Percentiles rank a stretch among this genome's conserved stretches.
Conservation (phyloP, 768 basidiomycete species). For the Panaeolus cyanescens region DNA sequence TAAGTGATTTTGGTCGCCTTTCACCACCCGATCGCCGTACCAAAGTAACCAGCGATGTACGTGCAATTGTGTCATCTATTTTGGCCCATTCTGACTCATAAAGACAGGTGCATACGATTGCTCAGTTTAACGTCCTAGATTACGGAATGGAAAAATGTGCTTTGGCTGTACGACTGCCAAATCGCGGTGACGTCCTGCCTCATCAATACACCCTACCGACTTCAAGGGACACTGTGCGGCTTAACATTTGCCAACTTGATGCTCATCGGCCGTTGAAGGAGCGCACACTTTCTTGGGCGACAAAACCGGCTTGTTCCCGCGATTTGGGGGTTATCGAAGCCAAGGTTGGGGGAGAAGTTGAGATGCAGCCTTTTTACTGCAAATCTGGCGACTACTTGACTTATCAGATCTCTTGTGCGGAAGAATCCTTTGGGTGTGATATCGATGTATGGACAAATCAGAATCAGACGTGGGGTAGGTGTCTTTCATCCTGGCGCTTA, state of each 20-base stretch:
- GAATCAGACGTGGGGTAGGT: constrained; percentile 30
- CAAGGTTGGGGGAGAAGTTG: constrained; percentile 23
- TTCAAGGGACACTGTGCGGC: constrained; percentile 14
- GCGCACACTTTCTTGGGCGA: constrained; percentile 20
- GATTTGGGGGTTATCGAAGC: constrained; percentile 19
- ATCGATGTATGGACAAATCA: constrained; percentile 32
- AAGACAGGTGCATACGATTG: constrained; percentile 22
- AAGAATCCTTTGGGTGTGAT: constrained; percentile 18
- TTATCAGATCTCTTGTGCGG: constrained; percentile 26
- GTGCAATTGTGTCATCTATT: constrained; percentile 1
- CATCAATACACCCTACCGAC: constrained; percentile 22
- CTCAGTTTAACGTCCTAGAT: constrained; percentile 27
- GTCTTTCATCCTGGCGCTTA: background rate
- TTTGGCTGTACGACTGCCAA: constrained; percentile 24
- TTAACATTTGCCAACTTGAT: constrained; percentile 26
- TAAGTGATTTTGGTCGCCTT: constrained; percentile 26
- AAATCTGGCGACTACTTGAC: constrained; percentile 26
- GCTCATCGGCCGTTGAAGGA: constrained; percentile 23
- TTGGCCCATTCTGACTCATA: background rate
- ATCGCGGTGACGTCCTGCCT: constrained; percentile 20
- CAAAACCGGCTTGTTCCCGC: constrained; percentile 19
- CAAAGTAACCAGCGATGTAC: constrained; percentile 21
- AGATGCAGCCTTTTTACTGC: constrained; percentile 22
- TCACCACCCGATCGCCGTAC: constrained; percentile 28
- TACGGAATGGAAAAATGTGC: constrained; percentile 31